A percentile compares a stretch with the other conserved stretches of the same genome.
phyloP scores from a whole-genome alignment of 148 eudicot genomes.

The Chenopodium suecicum region DNA sequence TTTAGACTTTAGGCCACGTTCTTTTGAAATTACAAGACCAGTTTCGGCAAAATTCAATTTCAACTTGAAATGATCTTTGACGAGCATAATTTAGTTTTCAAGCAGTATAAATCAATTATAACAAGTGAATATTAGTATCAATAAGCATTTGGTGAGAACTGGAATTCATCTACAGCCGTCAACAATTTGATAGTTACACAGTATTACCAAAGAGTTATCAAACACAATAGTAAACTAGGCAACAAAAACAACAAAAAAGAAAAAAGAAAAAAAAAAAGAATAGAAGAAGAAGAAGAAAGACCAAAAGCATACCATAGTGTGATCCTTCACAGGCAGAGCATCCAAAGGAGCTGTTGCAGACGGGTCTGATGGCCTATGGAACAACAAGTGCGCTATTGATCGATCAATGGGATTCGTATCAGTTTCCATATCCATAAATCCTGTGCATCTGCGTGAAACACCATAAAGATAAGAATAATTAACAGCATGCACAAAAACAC shows the following conservation, averaged over 20 bases:
- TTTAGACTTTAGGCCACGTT: neutral
- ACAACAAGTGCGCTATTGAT: constrained; percentile 86
- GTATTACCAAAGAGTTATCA: neutral
- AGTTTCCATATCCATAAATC: constrained; percentile 81
- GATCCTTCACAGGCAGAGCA: constrained; percentile 33
- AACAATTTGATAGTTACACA: neutral
- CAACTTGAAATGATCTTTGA: no score
- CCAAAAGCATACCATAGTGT: constrained; percentile 37
- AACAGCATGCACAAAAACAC: neutral
- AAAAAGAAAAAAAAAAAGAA: no score
- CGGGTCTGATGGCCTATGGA: constrained; percentile 75
- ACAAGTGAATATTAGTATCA: neutral
- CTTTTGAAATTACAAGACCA: neutral
- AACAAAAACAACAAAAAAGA: no score
- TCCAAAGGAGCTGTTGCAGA: constrained; percentile 38
- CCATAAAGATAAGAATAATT: constrained; percentile 4
- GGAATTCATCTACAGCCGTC: neutral
- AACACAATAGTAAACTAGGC: neutral
- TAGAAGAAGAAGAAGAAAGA: neutral
- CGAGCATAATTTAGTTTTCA: no score
- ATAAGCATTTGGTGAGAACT: neutral
- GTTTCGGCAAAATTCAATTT: no score
- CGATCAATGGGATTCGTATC: constrained; percentile 96
- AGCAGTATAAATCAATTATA: neutral
- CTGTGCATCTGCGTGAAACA: constrained; percentile 43